phyloP scores from a whole-genome alignment of 352 stramenopile species.

The Pythium rhizo-oryzae region DNA sequence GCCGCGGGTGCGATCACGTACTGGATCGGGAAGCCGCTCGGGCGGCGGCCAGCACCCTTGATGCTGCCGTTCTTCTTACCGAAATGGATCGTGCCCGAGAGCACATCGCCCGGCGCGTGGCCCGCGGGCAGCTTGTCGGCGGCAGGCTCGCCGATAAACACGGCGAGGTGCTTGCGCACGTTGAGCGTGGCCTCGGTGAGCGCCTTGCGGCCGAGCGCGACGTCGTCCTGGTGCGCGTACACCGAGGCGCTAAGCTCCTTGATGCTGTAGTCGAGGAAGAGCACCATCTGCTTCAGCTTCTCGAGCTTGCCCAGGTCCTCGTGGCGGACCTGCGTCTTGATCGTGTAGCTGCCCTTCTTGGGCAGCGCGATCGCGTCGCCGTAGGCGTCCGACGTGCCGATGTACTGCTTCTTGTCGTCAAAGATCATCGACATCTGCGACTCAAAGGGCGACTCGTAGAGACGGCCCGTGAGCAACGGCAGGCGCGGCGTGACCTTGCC shows the following conservation, averaged over 20 bases:
- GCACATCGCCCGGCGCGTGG: conserved; percentile 55
- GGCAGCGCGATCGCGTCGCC: conserved; percentile 68
- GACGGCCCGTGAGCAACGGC: conserved; percentile 62
- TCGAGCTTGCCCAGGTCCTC: conserved; percentile 84
- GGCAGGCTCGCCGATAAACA: conserved; percentile 77
- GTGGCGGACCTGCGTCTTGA: conserved; percentile 79
- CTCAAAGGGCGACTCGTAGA: conserved; percentile 95
- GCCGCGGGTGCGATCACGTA: conserved; percentile 75
- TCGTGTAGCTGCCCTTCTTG: conserved; percentile 87
- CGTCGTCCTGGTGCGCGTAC: conserved; percentile 70
- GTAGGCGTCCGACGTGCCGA: conserved; percentile 86
- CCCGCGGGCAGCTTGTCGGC: conserved; percentile 72
- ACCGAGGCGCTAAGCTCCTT: conserved; percentile 70
- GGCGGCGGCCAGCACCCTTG: conserved; percentile 61
- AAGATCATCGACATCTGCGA: conserved; percentile 94
- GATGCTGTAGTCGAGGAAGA: conserved; percentile 73
- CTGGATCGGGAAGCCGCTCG: conserved; percentile 68
- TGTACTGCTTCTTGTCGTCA: conserved; percentile 93
- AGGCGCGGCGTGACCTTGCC: conserved; percentile 84
- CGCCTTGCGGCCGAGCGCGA: conserved; percentile 57
- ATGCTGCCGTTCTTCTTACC: conserved; percentile 71
- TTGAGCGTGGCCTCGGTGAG: conserved; percentile 51
- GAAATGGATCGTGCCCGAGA: conserved; percentile 73
- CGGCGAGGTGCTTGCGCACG: conserved; percentile 57
- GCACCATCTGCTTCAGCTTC: conserved; percentile 78